Conservation (phyloP, 805 yeast species). For the Saturnispora sanitii region DNA sequence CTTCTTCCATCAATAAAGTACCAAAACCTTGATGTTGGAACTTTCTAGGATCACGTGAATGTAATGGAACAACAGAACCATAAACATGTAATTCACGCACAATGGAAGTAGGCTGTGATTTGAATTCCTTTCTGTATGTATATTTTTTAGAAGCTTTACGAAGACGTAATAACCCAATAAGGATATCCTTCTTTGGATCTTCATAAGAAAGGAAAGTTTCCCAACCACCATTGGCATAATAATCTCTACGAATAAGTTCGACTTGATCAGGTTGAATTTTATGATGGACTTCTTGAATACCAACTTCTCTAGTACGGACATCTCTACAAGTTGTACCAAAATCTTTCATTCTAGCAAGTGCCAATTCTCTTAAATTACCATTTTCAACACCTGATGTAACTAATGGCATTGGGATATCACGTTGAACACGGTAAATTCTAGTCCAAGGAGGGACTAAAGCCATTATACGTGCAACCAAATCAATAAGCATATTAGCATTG, state of each 20-base stretch:
- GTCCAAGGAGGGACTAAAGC: conserved; percentile 99
- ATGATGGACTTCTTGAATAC: conserved; percentile 96
- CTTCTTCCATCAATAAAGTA: conserved; percentile 95
- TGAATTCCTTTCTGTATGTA: conserved; percentile 85
- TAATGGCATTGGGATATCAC: conserved; percentile 98
- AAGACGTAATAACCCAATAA: conserved; percentile 81
- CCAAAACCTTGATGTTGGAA: conserved; percentile 99
- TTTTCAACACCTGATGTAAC: conserved; percentile 97
- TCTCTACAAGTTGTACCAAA: conserved; percentile 94
- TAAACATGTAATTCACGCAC: conserved; percentile 97
- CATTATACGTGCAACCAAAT: conserved; percentile 88
- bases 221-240: conserved; percentile 98
- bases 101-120: conserved; percentile 74
- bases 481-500: conserved; percentile 88
- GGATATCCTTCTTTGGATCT: conserved; percentile 92
- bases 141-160: conserved; percentile 82
- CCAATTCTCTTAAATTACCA: conserved; percentile 91
- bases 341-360: conserved; percentile 95
- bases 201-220: conserved; percentile 94
- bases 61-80: conserved; percentile 95
- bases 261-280: conserved; percentile 96
- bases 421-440: conserved; percentile 92
- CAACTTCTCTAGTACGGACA: conserved; percentile 95
- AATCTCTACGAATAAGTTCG: conserved; percentile 89
- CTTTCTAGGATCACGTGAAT: conserved; percentile 92